These are phyloP conservation scores for Mucor ambiguus DNA, from an alignment of 371 early-diverging fungal species.

Conservation along the genomic window DNA sequence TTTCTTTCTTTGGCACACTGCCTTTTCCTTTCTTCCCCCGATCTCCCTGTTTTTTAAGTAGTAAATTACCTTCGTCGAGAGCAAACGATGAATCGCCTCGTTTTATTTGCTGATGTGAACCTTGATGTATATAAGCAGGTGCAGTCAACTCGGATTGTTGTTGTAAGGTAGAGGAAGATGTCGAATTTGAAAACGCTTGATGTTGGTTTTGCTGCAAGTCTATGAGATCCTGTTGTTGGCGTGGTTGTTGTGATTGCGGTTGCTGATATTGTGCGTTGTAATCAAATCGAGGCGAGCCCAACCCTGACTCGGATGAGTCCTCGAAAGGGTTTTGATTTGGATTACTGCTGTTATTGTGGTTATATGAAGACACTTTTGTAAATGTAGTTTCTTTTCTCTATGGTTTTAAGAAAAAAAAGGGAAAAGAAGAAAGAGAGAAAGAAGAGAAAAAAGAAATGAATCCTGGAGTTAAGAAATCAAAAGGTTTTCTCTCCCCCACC, in stretches of 20 bases:
- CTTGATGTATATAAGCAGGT: slow-evolving; percentile 22
- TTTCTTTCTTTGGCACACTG: not conserved
- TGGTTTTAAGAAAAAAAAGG: not conserved
- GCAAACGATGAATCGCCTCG: slow-evolving; percentile 33
- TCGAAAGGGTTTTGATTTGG: slow-evolving; percentile 28
- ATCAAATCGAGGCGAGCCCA: slow-evolving; percentile 15
- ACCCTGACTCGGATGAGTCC: slow-evolving; percentile 32
- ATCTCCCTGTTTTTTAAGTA: not conserved
- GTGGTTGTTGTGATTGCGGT: not conserved
- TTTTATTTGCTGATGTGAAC: slow-evolving; percentile 17
- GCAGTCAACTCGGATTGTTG: slow-evolving; percentile 4
- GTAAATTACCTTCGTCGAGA: slow-evolving; percentile 30
- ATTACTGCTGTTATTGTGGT: slow-evolving; percentile 12
- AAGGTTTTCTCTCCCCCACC: not conserved
- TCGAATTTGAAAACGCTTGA: slow-evolving; percentile 12
- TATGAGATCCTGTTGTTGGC: slow-evolving; percentile 16
- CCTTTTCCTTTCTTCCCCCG: not conserved
- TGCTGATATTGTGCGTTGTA: slow-evolving; percentile 6
- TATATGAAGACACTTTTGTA: slow-evolving; percentile 23
- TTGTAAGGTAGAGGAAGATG: slow-evolving; percentile 18
- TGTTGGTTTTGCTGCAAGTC: slow-evolving; percentile 23
- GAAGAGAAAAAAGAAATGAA: not conserved
- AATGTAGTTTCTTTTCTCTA: not conserved
- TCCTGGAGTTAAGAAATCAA: not conserved
- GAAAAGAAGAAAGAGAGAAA: not conserved